phyloP scores from a whole-genome alignment of 139 green algal species.

The Closterium sp. region DNA sequence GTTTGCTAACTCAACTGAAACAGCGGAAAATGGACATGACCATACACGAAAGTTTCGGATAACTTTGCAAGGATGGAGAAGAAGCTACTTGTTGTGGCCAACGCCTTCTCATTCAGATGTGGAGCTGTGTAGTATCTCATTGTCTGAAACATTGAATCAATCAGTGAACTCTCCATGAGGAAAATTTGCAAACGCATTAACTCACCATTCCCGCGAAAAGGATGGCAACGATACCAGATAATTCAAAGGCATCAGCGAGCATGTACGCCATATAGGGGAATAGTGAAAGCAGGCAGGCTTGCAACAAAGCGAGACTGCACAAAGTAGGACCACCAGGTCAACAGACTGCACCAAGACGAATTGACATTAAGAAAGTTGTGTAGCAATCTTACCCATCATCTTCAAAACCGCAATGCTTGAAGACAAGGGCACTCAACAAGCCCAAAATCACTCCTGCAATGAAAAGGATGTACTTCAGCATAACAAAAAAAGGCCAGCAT shows the following conservation, averaged over 20 bases:
- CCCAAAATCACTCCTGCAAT: constrained; percentile 53
- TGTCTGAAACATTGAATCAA: neutral
- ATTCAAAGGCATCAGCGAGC: constrained; percentile 63
- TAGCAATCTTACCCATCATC: constrained; percentile 26
- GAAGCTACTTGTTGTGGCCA: constrained; percentile 53
- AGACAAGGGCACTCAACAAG: constrained; percentile 23
- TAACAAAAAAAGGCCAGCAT: neutral
- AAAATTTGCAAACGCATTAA: neutral
- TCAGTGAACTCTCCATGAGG: neutral
- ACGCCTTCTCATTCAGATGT: constrained; percentile 61
- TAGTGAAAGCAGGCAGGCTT: constrained; percentile 39
- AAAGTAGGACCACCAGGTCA: neutral
- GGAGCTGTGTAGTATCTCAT: constrained; percentile 77
- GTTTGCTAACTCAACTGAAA: neutral
- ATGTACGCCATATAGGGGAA: constrained; percentile 66
- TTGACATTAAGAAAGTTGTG: neutral
- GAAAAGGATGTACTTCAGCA: neutral
- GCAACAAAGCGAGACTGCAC: constrained; percentile 27
- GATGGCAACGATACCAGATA: constrained; percentile 76
- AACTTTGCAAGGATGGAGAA: constrained; percentile 64
- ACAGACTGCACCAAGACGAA: neutral
- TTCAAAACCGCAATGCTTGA: constrained; percentile 41
- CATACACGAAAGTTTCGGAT: constrained; percentile 74
- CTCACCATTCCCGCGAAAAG: constrained; percentile 74
- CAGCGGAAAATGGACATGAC: neutral